Evolutionary conservation across 495 filamentous ascomycete genomes (phyloP), one percentile per base, ranked within the genome.

Genomic region (Zalerion maritima): DNA sequence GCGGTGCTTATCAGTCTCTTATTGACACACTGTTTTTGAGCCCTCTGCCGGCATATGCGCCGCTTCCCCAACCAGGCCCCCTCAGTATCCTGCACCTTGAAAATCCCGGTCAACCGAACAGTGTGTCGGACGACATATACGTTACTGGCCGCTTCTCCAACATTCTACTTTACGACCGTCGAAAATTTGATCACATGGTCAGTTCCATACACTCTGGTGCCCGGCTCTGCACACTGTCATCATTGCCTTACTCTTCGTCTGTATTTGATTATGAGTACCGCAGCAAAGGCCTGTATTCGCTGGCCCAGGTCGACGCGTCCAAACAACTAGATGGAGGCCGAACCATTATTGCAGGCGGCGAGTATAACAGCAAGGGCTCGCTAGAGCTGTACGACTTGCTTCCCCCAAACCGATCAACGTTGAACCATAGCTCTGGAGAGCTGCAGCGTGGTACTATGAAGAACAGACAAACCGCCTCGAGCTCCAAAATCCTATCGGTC

Each of bases 311-410:
- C 1, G 47, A 43, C 9, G 57, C 54, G 26, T 58, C 61, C 21
- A 74, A 74, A 38, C 52, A 24, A 19, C 36, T 41, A 5, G 57
- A 55, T 6, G 63, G 67, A 2, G 63, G 66, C 7, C 60, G 71
- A 29, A 78, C 71, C 4, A 54, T 96, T 22, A 70, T 87, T 19
- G 84, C 85, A 11, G 81, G 78, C 34, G 87, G 85, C n/a, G 84
- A 92, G 47, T 96, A 96, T 54, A 91, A 91, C 35, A 83, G 81
- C 12, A 78, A 86, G 44, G 87, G 87, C 4, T 85, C 81, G 0
- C 60, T 96, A 6, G 87, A 96, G 45, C 55, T 92, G n/a, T 93
- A 93, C 50, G 71, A 71, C 27, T 52, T 89, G 6, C 47, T 48
- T 36, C 54, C 49, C 5, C 40, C 43, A 35, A 47, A 46, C 8